These are phyloP conservation scores for Aspergillus terreus DNA, from an alignment of 2,329 filamentous ascomycete species.

Conservation along the genomic window DNA sequence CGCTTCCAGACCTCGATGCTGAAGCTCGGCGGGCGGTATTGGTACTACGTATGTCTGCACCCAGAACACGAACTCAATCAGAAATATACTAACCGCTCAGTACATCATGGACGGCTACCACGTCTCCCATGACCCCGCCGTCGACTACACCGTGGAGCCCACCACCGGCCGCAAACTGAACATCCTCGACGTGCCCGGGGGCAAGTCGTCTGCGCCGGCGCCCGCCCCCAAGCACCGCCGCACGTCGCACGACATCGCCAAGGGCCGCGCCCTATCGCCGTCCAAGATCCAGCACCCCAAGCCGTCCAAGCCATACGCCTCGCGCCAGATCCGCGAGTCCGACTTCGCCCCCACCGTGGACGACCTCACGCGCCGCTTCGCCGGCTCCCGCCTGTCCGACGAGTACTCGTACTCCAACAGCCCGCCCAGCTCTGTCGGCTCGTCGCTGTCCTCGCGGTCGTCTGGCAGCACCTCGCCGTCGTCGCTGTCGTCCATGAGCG, in stretches of 20 bases:
- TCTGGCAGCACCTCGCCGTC: slow-evolving; percentile 54
- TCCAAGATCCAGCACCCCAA: slow-evolving; percentile 89
- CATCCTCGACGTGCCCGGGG: slow-evolving; percentile 83
- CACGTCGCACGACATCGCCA: slow-evolving; percentile 66
- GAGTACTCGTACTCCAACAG: slow-evolving; percentile 72
- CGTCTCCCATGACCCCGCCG: slow-evolving; percentile 90
- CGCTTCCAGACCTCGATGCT: slow-evolving; percentile 86
- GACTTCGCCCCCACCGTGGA: slow-evolving; percentile 77
- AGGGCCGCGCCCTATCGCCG: slow-evolving; percentile 81
- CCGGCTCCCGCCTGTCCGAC: slow-evolving; percentile 65
- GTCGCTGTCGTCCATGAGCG: slow-evolving; percentile 63
- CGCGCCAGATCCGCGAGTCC: slow-evolving; percentile 77
- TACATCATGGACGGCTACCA: slow-evolving; percentile 99
- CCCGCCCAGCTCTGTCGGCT: slow-evolving; percentile 63
- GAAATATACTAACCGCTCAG: slow-evolving; percentile 19
- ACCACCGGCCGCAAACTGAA: slow-evolving; percentile 96
- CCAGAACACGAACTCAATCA: neutral
- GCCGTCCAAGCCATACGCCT: slow-evolving; percentile 82
- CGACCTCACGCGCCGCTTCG: slow-evolving; percentile 74
- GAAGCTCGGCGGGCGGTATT: slow-evolving; percentile 88
- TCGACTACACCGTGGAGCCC: slow-evolving; percentile 85
- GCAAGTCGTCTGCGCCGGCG: slow-evolving; percentile 38
- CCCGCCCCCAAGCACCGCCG: slow-evolving; percentile 36
- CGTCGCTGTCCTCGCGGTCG: slow-evolving; percentile 70
- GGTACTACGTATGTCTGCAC: slow-evolving; percentile 73